Percentiles rank a stretch among this genome's conserved stretches.
These are phyloP conservation scores for Annona cherimola DNA, from an alignment of 164 flowering plant genomes.

Conservation along the genomic window DNA sequence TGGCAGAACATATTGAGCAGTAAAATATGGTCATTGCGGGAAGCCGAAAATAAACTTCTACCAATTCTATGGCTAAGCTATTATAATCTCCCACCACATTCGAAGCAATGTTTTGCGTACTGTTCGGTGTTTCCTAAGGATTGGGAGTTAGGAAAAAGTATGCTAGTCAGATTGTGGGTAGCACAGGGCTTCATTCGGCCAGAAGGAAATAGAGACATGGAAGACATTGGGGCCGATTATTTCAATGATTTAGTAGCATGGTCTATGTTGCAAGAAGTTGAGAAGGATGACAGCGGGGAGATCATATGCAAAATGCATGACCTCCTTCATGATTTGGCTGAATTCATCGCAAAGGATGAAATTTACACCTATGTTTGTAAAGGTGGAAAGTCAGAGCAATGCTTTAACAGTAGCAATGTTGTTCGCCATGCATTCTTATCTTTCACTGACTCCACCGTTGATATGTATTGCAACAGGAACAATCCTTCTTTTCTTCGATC, in stretches of 20 bases:
- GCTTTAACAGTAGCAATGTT: too few species aligned
- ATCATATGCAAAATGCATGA: slow-evolving; percentile 12
- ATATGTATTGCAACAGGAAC: too few species aligned
- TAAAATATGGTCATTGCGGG: too few species aligned
- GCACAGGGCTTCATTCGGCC: slow-evolving; percentile 12
- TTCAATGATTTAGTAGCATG: slow-evolving; percentile 2
- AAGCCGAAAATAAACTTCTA: slow-evolving; percentile 3
- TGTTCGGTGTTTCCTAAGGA: slow-evolving; percentile 21
- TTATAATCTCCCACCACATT: slow-evolving; percentile 14
- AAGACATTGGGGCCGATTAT: slow-evolving; percentile 5
- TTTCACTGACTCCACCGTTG: not conserved
- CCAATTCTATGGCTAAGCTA: slow-evolving; percentile 18
- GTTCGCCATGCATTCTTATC: too few species aligned
- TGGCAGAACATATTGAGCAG: too few species aligned
- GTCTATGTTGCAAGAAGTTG: slow-evolving; percentile 6
- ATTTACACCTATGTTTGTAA: not conserved
- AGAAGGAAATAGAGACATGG: slow-evolving; percentile 3
- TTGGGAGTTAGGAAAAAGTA: slow-evolving; percentile 1
- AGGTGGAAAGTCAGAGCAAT: not conserved
- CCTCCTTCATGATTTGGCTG: slow-evolving; percentile 12
- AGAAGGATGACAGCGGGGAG: not conserved
- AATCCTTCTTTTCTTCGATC: not conserved
- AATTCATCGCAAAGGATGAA: slow-evolving; percentile 1
- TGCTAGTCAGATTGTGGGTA: slow-evolving; percentile 15
- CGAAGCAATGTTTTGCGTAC: slow-evolving; percentile 17